These are phyloP conservation scores for Fragaria iinumae DNA, from an alignment of 306 rosid species.

Conservation along the genomic window DNA sequence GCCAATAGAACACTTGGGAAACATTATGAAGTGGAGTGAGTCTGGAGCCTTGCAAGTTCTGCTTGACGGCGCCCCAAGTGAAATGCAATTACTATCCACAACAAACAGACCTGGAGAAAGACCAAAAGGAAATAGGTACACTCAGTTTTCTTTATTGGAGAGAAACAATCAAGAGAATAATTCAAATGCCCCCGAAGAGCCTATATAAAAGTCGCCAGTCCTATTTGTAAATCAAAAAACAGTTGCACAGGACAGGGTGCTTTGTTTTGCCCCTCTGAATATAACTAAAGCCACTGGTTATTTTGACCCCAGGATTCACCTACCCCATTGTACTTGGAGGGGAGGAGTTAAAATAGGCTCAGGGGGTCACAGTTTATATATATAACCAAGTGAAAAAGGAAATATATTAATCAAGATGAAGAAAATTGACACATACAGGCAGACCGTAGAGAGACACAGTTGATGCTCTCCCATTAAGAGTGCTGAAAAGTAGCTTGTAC, in stretches of 20 bases:
- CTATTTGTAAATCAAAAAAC: background rate
- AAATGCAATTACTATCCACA: slow-evolving; percentile 76
- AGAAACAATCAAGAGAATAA: background rate
- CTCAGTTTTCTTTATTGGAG: slow-evolving; percentile 10
- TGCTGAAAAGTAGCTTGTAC: slow-evolving; percentile 70
- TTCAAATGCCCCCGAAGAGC: background rate
- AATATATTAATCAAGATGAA: background rate
- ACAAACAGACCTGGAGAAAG: slow-evolving; percentile 58
- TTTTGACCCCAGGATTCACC: background rate
- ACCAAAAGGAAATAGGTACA: slow-evolving; percentile 12
- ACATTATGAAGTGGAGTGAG: slow-evolving; percentile 33
- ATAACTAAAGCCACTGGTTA: background rate
- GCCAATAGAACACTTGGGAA: slow-evolving; percentile 7
- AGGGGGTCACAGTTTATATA: background rate
- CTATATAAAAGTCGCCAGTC: slow-evolving; percentile 1
- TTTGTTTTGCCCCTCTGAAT: background rate
- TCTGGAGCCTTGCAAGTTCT: slow-evolving; percentile 54
- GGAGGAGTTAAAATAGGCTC: background rate
- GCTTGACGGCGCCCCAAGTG: slow-evolving; percentile 76
- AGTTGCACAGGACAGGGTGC: slow-evolving; percentile 2
- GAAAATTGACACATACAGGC: slow-evolving; percentile 57
- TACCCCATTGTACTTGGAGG: background rate
- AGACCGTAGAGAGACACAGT: slow-evolving; percentile 66
- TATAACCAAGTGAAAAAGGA: background rate
- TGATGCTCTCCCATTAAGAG: slow-evolving; percentile 61